A percentile compares a stretch with the other conserved stretches of the same genome.
phyloP scores from a whole-genome alignment of 2,329 filamentous ascomycete species.

The Colletotrichum aenigma region DNA sequence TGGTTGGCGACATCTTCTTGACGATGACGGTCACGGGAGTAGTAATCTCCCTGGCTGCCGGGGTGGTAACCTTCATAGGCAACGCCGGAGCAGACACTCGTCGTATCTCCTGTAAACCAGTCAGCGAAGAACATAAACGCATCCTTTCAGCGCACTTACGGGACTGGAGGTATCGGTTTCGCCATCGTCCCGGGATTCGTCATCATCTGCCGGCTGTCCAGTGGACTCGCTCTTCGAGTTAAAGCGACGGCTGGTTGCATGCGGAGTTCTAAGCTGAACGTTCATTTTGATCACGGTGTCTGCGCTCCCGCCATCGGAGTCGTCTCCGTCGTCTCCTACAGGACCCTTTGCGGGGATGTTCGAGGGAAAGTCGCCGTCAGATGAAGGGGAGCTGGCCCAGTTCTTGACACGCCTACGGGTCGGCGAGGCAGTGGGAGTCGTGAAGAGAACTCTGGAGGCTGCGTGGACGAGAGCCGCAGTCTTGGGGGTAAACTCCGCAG shows the following conservation, averaged over 20 bases:
- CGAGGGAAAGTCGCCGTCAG: background rate
- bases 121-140: background rate
- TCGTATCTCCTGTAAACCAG: background rate
- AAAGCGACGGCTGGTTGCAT: background rate
- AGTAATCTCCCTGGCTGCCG: background rate
- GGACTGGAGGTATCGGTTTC: background rate
- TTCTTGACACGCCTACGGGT: background rate
- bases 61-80: background rate
- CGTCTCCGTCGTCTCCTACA: background rate
- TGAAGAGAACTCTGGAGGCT: background rate
- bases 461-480: conserved; percentile 23
- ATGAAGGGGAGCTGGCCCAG: conserved; percentile 12
- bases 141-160: background rate
- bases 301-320: background rate
- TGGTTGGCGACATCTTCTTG: background rate
- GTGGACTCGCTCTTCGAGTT: conserved; percentile 12
- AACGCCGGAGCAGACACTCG: background rate
- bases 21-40: background rate
- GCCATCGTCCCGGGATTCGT: background rate
- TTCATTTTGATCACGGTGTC: conserved; percentile 12
- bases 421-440: background rate
- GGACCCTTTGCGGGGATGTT: background rate
- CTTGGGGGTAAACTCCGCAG: conserved; percentile 59
- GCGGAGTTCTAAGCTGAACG: background rate
- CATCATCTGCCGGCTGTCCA: background rate